Evolutionary conservation across 148 eudicot species (phyloP), one percentile per base, ranked within the genome.

Genomic region (Rhododendron mucronatum): DNA sequence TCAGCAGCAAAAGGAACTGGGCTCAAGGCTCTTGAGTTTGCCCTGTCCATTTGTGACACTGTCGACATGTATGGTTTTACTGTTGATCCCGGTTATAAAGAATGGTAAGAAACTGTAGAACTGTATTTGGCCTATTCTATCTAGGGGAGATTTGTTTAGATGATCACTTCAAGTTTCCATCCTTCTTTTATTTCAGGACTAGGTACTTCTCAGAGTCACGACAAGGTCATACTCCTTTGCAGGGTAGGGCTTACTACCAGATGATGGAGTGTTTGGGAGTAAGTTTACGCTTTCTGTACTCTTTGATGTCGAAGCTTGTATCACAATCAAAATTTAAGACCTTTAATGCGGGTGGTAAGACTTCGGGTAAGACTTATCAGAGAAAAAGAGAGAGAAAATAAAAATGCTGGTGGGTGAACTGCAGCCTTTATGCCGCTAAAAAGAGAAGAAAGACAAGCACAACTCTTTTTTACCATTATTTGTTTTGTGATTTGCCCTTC

Each of bases 201-300:
- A 92, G 99, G 80, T 97, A 95, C 88, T 97, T 97, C 89, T 97
- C 99, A 50, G 99, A 95, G 89, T 95, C 99, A 85, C 98, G 99
- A 75, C 88, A 94, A 91, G 99, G 99, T 81, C 99, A 97, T 90
- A 94, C 99, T 83, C 99, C 99, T 83, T 89, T 97, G 83, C 98
- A 95, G 86, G 99, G 99, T 81, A 93, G 99, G 86, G 99, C 99
- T 50, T 97, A 97, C 89, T 97, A 95, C 89, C 99, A 97, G 92
- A 94, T 97, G 99, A 97, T 97, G 99, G 99, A 97, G 89, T 97
- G 99, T 86, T 91, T 97, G 53, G 99, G 99, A 83, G 99, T 97
- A 91, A 95, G 99, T 87, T 67, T 75, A 33, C 18, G 7, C 57
- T 73, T 84, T 67, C 61, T 71, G 16, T 59, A 30, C 41, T 50